A percentile compares a stretch with the other conserved stretches of the same genome.
Conservation (phyloP, 2,329 filamentous ascomycete species). For the Podosphaera xanthii region DNA sequence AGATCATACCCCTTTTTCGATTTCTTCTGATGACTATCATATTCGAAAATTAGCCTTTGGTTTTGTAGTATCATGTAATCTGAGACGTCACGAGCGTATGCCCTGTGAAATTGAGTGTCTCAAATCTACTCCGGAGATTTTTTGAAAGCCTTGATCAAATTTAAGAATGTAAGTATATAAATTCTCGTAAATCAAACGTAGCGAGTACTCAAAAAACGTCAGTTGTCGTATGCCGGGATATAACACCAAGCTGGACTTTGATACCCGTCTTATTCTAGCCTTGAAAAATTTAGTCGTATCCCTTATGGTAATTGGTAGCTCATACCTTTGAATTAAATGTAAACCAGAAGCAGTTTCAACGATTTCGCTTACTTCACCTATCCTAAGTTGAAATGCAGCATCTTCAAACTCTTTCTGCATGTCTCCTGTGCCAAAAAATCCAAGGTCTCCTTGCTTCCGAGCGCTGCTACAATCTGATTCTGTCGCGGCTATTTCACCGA, state of each 20-base stretch:
- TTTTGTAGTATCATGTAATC: no score
- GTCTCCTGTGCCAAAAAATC: slow-evolving; percentile 80
- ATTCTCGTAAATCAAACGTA: background rate
- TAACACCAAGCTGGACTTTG: background rate
- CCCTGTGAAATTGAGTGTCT: background rate
- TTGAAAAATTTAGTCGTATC: slow-evolving; percentile 2
- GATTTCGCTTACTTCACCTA: slow-evolving; percentile 65
- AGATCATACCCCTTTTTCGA: no score
- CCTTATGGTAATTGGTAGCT: background rate
- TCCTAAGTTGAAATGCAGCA: slow-evolving; percentile 71
- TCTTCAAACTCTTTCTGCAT: slow-evolving; percentile 99
- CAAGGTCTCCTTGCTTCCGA: slow-evolving; percentile 79
- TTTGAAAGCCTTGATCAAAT: background rate
- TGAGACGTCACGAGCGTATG: no score
- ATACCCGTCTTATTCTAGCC: slow-evolving; percentile 6
- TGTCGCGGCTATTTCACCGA: slow-evolving; percentile 66
- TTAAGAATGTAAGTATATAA: background rate
- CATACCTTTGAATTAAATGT: slow-evolving; percentile 80
- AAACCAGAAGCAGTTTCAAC: slow-evolving; percentile 85
- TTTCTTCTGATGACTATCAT: no score
- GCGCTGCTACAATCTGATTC: slow-evolving; percentile 95
- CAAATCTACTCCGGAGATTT: background rate
- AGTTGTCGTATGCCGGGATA: background rate
- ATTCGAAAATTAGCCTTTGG: no score
- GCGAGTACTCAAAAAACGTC: background rate